These are phyloP conservation scores for Globisporangium abappressorium DNA, from an alignment of 352 stramenopile species.

Conservation along the genomic window DNA sequence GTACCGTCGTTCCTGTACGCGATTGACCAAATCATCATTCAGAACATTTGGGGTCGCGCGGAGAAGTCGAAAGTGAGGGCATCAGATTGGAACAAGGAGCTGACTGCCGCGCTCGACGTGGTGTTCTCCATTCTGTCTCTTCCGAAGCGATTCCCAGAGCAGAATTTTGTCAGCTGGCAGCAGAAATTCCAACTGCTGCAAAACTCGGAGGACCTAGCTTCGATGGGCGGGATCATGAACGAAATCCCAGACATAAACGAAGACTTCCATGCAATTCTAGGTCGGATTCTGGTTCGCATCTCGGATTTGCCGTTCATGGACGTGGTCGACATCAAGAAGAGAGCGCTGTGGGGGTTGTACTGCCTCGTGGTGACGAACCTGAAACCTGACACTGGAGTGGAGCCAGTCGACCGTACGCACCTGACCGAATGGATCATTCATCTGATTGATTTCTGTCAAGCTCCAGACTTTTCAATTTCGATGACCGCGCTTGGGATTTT, in stretches of 20 bases:
- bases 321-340: constrained; percentile 76
- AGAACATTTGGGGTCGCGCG: constrained; percentile 73
- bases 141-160: constrained; percentile 65
- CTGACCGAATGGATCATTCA: constrained; percentile 78
- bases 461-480: constrained; percentile 69
- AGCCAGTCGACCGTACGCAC: constrained; percentile 38
- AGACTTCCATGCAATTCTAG: constrained; percentile 68
- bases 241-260: constrained; percentile 70
- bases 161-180: constrained; percentile 82
- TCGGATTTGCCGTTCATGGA: constrained; percentile 70
- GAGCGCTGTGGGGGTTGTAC: constrained; percentile 78
- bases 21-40: constrained; percentile 80
- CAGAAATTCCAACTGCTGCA: constrained; percentile 44
- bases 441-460: constrained; percentile 77
- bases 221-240: constrained; percentile 53
- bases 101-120: constrained; percentile 72
- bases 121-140: constrained; percentile 72
- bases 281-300: constrained; percentile 74
- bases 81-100: constrained; percentile 80
- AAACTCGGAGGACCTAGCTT: constrained; percentile 9
- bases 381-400: constrained; percentile 23
- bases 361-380: constrained; percentile 74
- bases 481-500: constrained; percentile 76
- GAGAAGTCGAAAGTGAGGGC: constrained; percentile 65
- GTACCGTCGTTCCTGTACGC: constrained; percentile 80